phyloP scores from a whole-genome alignment of 768 basidiomycete genomes.

The Termitomyces sp. region DNA sequence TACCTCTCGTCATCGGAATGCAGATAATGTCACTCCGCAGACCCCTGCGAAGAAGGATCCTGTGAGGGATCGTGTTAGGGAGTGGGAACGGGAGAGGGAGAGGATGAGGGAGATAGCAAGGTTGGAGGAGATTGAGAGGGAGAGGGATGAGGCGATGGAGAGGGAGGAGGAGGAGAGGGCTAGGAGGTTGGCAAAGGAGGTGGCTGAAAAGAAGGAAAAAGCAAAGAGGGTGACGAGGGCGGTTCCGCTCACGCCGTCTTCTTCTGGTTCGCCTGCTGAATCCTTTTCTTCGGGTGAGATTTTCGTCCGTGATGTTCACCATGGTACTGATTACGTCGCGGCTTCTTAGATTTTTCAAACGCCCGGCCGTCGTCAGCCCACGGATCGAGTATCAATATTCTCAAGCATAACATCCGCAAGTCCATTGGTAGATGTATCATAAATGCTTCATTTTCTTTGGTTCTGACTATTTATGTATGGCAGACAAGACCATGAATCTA shows the following conservation, averaged over 20 bases:
- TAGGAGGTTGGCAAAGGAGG: constrained; percentile 11
- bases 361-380: constrained; percentile 15
- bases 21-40: constrained; percentile 9
- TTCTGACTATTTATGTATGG: background rate
- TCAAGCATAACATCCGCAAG: constrained; percentile 67
- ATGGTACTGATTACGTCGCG: background rate
- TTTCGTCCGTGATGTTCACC: background rate
- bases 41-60: constrained; percentile 30
- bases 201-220: constrained; percentile 15
- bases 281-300: constrained; percentile 10
- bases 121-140: constrained; percentile 51
- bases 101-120: constrained; percentile 64
- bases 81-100: constrained; percentile 72
- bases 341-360: constrained; percentile 4
- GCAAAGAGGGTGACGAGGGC: constrained; percentile 7
- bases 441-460: background rate
- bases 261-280: constrained; percentile 5
- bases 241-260: constrained; percentile 3
- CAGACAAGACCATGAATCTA: constrained; percentile 64
- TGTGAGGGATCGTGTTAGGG: constrained; percentile 58
- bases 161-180: constrained; percentile 14
- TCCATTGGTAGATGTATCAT: constrained; percentile 55
- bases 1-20: constrained; percentile 24
- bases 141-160: constrained; percentile 38
- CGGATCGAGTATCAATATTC: constrained; percentile 28